Base-by-base conservation (phyloP, 2,329 filamentous ascomycete genomes). In the Curvularia lunata region DNA sequence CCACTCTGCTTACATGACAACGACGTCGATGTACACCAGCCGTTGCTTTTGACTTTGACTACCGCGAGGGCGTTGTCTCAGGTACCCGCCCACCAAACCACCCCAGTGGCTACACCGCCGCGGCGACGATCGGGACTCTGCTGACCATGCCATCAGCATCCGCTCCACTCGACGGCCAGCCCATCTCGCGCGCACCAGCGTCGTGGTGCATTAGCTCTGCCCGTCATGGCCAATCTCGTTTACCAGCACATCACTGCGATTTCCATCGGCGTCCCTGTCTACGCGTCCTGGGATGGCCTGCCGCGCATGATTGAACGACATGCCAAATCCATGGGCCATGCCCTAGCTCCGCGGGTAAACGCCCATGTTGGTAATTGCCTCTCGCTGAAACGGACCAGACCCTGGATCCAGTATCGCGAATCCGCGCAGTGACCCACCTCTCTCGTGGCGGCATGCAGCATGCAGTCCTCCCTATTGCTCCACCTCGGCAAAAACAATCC, bases 311-410 rank as follows among this genome's bases (percentile, higher is more conserved):
- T 51, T 59, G 50, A 51, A 54, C 54, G 41, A 49, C 54, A 47
- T 53, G 43, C 18, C 54, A 53, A 47, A 53, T 48, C 21, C 49
- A 52, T 41, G 30, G 47, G 27, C 13, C 16, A 12, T 16, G 46
- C 47, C 43, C 49, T 54, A 55, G 57, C 54, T 48, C 40, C 37
- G 19, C 64, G 62, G 67, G 18, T 52, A 48, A 54, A 58, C 54
- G 47, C 34, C 64, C 57, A 25, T 57, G 54, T 52, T 48, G 50
- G 61, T 57, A 51, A 56, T 55, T 41, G 38, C 42, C 37, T 55
- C 51, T 52, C 56, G 54, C 54, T 69, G 62, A 69, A 69, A 69
- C 65, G 59, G 58, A 52, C 50, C 58, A 57, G 54, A 56, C 52
- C 60, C 56, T 60, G 58, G 49, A 46, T 57, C 25, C 41, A 58